Base-by-base conservation (phyloP, 495 filamentous ascomycete genomes). In the Aspergillus leporis region DNA sequence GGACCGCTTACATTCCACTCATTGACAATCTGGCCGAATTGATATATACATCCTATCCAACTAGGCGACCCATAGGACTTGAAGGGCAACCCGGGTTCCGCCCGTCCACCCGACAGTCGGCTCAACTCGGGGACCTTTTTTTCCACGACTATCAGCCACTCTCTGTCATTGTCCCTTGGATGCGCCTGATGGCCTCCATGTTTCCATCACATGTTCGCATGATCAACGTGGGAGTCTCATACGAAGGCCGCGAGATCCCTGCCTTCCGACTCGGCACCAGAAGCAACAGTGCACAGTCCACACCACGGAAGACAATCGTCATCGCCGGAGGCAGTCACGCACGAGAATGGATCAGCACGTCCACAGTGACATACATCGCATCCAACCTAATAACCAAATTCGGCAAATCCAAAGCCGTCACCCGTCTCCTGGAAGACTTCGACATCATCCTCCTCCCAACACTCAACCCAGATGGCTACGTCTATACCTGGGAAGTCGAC, bases 271-370 rank as follows among this genome's bases (percentile, higher is more conserved):
- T 98, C n/a, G 92, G 94, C 21, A 79, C 85, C 7, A 75, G 83
- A 46, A 69, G 78, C 5, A 76, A 74, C 53, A 67, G 73, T 12
- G 64, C 78, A 6, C 58, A 77, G 1, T 64, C 71, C 0, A 58
- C 59, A 4, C 81, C 80, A 0, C 81, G 89, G 23, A 90, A 92
- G 68, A 93, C 90, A 2, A 86, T 98, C 53, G 78, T 98, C 41
- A 78, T 98, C 12, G 83, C 86, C 0, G 94, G 92, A 31, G 94
- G 93, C 22, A 82, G 87, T 50, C 94, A 98, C 70, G 93, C 92
- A 3, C 83, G 94, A 9, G 94, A 98, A 77, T 98, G 94, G 94
- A 94, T 98, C 60, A 91, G 90, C 48, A 93, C 90, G 1, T 93
- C 87, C 65, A 93, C 92, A 0, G 91, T 95, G n/a, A 92, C 83